Conservation (phyloP, 129 eudicot genomes). For the Tagetes patula region DNA sequence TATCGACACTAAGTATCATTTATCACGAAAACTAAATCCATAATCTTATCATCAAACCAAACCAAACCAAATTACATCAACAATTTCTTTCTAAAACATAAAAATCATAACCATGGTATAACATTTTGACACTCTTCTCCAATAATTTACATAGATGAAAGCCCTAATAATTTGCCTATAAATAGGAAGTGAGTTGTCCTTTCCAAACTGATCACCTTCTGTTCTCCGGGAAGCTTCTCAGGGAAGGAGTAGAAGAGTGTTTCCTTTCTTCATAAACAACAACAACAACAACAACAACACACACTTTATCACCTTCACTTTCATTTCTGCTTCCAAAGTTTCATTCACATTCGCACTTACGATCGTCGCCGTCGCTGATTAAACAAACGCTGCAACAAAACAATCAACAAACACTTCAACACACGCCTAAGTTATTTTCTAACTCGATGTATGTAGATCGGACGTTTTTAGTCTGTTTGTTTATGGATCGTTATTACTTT, state of each 20-base stretch:
- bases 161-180: neutral
- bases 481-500: constrained; percentile 14
- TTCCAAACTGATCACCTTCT: constrained; percentile 22
- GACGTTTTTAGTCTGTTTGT: neutral
- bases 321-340: too few relatives aligned
- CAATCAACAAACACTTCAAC: constrained; percentile 8
- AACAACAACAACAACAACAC: too few relatives aligned
- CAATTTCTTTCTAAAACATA: too few relatives aligned
- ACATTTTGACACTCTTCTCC: neutral
- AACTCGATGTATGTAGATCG: constrained; percentile 27
- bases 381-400: constrained; percentile 4
- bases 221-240: constrained; percentile 25
- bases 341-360: too few relatives aligned
- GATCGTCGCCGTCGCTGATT: neutral
- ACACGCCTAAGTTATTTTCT: constrained; percentile 9
- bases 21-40: too few relatives aligned
- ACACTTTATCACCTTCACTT: too few relatives aligned
- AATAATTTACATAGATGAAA: neutral
- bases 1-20: too few relatives aligned
- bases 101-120: too few relatives aligned
- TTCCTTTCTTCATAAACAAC: constrained; percentile 18
- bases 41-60: too few relatives aligned
- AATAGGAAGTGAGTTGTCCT: neutral
- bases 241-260: constrained; percentile 30
- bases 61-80: too few relatives aligned